These are phyloP conservation scores for Trametes villosa DNA, from an alignment of 768 basidiomycete genomes.

Conservation along the genomic window DNA sequence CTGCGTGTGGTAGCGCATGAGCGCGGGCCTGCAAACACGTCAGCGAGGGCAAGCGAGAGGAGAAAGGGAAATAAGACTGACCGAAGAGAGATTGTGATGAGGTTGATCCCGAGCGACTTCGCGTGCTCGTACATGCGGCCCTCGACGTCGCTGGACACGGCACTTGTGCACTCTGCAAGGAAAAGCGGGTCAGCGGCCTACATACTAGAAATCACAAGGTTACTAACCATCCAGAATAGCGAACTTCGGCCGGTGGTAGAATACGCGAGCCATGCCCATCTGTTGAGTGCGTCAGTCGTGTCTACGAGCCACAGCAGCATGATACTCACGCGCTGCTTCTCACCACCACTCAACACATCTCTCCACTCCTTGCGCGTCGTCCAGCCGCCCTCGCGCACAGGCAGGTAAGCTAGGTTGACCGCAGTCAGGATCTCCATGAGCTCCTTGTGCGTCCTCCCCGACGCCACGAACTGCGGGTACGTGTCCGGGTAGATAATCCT, in stretches of 20 bases:
- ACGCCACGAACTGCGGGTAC: slow-evolving; percentile 68
- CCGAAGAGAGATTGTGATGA: slow-evolving; percentile 92
- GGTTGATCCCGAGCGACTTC: slow-evolving; percentile 85
- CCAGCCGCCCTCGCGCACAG: slow-evolving; percentile 89
- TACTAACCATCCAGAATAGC: slow-evolving; percentile 82
- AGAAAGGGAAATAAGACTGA: slow-evolving; percentile 36
- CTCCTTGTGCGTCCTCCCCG: slow-evolving; percentile 66
- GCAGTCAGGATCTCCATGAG: slow-evolving; percentile 77
- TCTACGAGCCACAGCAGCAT: background rate
- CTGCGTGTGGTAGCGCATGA: slow-evolving; percentile 89
- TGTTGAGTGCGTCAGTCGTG: slow-evolving; percentile 29
- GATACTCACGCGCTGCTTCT: slow-evolving; percentile 82
- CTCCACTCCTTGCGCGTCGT: slow-evolving; percentile 92
- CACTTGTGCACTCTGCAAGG: slow-evolving; percentile 84
- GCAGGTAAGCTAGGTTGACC: slow-evolving; percentile 85
- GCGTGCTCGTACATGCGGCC: slow-evolving; percentile 94
- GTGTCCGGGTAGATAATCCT: slow-evolving; percentile 89
- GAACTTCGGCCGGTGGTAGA: slow-evolving; percentile 85
- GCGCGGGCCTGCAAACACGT: slow-evolving; percentile 59
- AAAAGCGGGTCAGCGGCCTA: background rate
- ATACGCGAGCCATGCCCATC: slow-evolving; percentile 93
- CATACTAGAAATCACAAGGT: background rate
- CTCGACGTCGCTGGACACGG: slow-evolving; percentile 95
- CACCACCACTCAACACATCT: slow-evolving; percentile 93
- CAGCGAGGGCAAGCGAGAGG: background rate